phyloP scores from a whole-genome alignment of 163 green algal species.

The Scenedesmus sp. region DNA sequence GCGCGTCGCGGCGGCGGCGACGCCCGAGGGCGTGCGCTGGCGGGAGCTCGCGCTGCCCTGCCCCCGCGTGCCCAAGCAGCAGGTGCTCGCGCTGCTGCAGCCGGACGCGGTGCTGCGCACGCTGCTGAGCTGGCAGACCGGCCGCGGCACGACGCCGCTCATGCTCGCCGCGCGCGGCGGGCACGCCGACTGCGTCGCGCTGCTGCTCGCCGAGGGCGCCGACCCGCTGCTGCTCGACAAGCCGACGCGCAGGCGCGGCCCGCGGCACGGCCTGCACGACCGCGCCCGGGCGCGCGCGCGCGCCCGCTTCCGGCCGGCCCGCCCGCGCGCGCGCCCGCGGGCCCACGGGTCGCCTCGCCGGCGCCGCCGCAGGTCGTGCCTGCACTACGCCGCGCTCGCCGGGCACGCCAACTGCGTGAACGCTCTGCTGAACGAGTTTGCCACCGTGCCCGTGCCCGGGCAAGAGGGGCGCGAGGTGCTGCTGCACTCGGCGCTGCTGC shows the following conservation, averaged over 20 bases:
- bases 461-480: conserved; percentile 2
- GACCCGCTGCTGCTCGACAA: conserved; percentile 38
- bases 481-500: not conserved
- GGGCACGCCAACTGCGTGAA: conserved; percentile 10
- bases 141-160: conserved; percentile 46
- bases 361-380: conserved; percentile 6
- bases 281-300: no score
- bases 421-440: conserved; percentile 4
- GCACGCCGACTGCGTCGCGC: conserved; percentile 31
- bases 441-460: not conserved
- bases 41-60: no score
- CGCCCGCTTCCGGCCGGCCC: not conserved
- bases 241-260: not conserved
- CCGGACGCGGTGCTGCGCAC: conserved; percentile 1
- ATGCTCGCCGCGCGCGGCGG: conserved; percentile 52
- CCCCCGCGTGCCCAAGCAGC: no score
- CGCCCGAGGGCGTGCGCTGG: no score
- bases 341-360: not conserved
- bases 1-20: no score
- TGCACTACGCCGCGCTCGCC: conserved; percentile 22
- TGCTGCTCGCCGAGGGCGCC: conserved; percentile 47
- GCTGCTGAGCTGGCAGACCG: conserved; percentile 40
- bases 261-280: no score
- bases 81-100: not conserved
- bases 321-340: not conserved